These are phyloP conservation scores for Debaryomyces tyrocola DNA, from an alignment of 805 yeast species.

Conservation along the genomic window DNA sequence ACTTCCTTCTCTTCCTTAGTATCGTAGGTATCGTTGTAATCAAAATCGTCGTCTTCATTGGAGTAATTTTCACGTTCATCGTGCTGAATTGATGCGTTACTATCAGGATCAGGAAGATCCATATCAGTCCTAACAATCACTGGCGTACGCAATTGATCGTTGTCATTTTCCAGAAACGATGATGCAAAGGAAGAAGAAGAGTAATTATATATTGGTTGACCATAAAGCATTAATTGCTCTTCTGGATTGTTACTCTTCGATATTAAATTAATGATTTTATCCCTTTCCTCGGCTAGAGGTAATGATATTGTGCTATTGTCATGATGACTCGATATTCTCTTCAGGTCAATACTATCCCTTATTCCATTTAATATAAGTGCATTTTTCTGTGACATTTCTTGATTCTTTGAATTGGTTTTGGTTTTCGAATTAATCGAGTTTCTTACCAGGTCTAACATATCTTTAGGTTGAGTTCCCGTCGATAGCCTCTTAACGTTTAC, in stretches of 20 bases:
- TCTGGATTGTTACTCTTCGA: not conserved
- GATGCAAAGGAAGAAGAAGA: slow-evolving; percentile 30
- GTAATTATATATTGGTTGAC: slow-evolving; percentile 8
- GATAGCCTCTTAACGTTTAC: slow-evolving; percentile 11
- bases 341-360: slow-evolving; percentile 38
- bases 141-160: not conserved
- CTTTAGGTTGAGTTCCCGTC: slow-evolving; percentile 23
- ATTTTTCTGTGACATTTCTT: slow-evolving; percentile 16
- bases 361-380: slow-evolving; percentile 28
- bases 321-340: slow-evolving; percentile 20
- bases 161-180: slow-evolving; percentile 17
- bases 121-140: slow-evolving; percentile 4
- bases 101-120: not conserved
- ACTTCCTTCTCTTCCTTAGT: slow-evolving; percentile 1
- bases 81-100: not conserved
- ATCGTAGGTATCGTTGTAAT: slow-evolving; percentile 4
- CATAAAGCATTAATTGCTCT: not conserved
- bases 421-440: slow-evolving; percentile 30
- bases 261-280: not conserved
- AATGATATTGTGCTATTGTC: not conserved
- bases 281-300: slow-evolving; percentile 4
- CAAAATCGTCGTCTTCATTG: slow-evolving; percentile 7
- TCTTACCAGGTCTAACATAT: slow-evolving; percentile 31
- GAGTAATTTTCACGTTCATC: not conserved
- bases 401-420: slow-evolving; percentile 11